Base-by-base conservation (phyloP, 1,284 basidiomycete species). In the Trichosporon inkin region DNA sequence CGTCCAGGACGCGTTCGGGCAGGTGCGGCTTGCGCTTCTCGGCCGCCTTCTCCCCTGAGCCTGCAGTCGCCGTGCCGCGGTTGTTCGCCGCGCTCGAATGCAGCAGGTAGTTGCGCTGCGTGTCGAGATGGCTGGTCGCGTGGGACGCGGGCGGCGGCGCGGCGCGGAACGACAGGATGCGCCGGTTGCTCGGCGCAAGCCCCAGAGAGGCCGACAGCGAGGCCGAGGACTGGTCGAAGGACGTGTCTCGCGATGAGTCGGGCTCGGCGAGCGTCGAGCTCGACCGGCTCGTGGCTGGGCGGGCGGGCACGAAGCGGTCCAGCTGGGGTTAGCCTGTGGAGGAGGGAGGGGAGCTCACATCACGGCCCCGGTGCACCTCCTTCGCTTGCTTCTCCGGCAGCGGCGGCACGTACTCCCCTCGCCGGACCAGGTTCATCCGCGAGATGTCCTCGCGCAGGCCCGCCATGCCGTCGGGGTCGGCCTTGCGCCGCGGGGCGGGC, bases 1-100 rank as follows among this genome's bases (percentile, higher is more conserved):
- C 96, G 71, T 99, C 96, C 11, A 99, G 83, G 2, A 97, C 92
- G 22, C 92, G 84, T 69, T 96, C 91, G 88, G 92, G 62, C 85
- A 87, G 0, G 86, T 92, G 73, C 1, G 70, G 69, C 14, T 64
- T 60, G 32, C 73, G 63, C 62, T 74, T 73, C 67, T 72, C 72
- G 0, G 56, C 34, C 13, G 55, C 63, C 2, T 39, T 36, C 1
- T 67, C 68, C 1, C 56, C 67, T 3, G 67, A 41, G 1, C 59
- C 62, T 7, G 65, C 55, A 0, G 61, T 61, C 5, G 62, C 64
- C 2, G 62, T 60, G 7, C 69, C 71, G 17, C 71, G 56, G 55
- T 65, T 72, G 19, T 71, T 58, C 1, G 71, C 51, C 0, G 67
- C 67, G 0, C 68, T 66, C 1, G 69, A 63, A 47, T 74, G 71